Evolutionary conservation across 768 basidiomycete species (phyloP).

Genomic region (Leccinellum albellum): DNA sequence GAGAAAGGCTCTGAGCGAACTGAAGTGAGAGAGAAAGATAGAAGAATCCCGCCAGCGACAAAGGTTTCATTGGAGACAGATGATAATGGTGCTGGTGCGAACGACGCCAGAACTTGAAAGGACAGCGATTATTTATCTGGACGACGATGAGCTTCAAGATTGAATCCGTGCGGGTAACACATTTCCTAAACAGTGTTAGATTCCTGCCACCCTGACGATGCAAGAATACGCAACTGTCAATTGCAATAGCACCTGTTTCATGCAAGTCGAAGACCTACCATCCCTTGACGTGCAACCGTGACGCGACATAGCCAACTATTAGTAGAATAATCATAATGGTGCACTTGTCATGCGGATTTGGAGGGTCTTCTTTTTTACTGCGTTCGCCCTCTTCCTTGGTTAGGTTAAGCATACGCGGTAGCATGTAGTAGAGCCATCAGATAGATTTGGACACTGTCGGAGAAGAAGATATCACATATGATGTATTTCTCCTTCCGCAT

Average conservation of each 20-base stretch:
- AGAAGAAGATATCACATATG: not conserved
- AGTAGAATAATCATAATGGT: no score
- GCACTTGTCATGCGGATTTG: not conserved
- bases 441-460: not conserved
- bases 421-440: not conserved
- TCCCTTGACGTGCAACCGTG: not conserved
- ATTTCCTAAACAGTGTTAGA: not conserved
- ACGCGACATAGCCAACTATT: no score
- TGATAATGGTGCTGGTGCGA: not conserved
- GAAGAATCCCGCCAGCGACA: constrained; percentile 3
- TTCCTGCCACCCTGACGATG: not conserved
- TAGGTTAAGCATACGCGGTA: not conserved
- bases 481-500: not conserved
- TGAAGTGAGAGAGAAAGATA: not conserved
- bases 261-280: not conserved
- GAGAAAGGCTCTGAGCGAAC: constrained; percentile 38
- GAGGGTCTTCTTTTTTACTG: no score
- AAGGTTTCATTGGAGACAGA: constrained; percentile 5
- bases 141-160: not conserved
- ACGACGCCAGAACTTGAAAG: not conserved
- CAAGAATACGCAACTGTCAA: not conserved
- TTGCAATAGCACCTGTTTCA: not conserved
- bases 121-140: not conserved
- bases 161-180: not conserved
- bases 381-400: not conserved